Percentiles rank a stretch among this genome's conserved stretches.
Evolutionary conservation across 2,329 filamentous ascomycete genomes (phyloP).

Genomic region (Phialocephala subalpina): DNA sequence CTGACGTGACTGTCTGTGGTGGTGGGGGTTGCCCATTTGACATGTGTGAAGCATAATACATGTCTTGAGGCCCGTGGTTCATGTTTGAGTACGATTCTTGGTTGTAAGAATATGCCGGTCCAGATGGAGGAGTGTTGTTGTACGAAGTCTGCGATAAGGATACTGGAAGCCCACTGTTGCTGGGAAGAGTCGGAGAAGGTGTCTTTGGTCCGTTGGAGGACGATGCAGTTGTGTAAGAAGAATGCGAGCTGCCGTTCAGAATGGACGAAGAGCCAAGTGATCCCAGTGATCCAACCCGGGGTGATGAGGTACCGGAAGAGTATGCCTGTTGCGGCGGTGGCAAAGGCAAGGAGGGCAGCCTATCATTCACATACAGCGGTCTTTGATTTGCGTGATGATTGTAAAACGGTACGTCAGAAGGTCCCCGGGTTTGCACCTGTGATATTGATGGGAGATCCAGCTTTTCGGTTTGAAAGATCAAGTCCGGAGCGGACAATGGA

Average conservation of each 20-base stretch:
- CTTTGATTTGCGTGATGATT: constrained; percentile 70
- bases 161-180: constrained; percentile 54
- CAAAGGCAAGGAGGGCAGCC: constrained; percentile 74
- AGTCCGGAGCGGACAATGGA: constrained; percentile 43
- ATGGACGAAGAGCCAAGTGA: constrained; percentile 67
- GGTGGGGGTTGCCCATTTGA: constrained; percentile 78
- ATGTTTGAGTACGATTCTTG: constrained; percentile 61
- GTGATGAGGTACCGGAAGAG: constrained; percentile 76
- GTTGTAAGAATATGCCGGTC: constrained; percentile 51
- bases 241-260: constrained; percentile 61
- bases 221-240: constrained; percentile 59
- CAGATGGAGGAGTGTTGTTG: constrained; percentile 44
- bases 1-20: constrained; percentile 79
- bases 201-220: constrained; percentile 74
- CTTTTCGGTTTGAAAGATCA: constrained; percentile 73
- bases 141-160: constrained; percentile 47
- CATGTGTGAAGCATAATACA: constrained; percentile 87
- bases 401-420: constrained; percentile 75
- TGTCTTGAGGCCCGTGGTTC: constrained; percentile 84
- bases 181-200: constrained; percentile 73
- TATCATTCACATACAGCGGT: constrained; percentile 74
- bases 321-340: constrained; percentile 69
- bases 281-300: constrained; percentile 74
- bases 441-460: constrained; percentile 93
- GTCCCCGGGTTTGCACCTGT: constrained; percentile 82